These are phyloP conservation scores for Pleurotus ostreatus DNA, from an alignment of 768 basidiomycete genomes.

Conservation along the genomic window DNA sequence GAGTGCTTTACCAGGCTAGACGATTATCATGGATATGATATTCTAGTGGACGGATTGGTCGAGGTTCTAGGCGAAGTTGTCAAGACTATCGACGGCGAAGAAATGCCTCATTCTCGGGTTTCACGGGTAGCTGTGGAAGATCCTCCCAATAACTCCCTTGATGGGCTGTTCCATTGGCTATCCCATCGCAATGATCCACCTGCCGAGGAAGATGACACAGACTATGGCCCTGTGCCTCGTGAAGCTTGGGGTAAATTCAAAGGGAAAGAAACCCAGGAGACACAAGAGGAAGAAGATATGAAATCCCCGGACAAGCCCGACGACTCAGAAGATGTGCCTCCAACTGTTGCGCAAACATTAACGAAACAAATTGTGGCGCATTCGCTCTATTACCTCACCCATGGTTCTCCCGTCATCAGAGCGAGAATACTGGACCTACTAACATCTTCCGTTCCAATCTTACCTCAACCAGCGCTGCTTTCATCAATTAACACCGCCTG, in stretches of 20 bases:
- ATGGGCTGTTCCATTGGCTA: constrained; percentile 66
- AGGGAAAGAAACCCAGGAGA: constrained; percentile 17
- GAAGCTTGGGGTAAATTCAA: constrained; percentile 48
- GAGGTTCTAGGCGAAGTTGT: constrained; percentile 86
- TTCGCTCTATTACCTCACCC: constrained; percentile 87
- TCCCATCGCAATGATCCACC: constrained; percentile 35
- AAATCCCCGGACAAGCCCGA: constrained; percentile 35
- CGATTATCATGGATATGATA: constrained; percentile 90
- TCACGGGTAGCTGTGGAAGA: constrained; percentile 18
- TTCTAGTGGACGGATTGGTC: constrained; percentile 81
- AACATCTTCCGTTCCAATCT: constrained; percentile 66
- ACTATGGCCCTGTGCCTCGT: constrained; percentile 59
- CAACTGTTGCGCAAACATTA: constrained; percentile 70
- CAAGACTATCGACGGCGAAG: constrained; percentile 57
- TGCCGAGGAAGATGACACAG: constrained; percentile 35
- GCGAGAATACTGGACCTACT: constrained; percentile 78
- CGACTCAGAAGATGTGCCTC: constrained; percentile 31
- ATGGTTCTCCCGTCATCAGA: constrained; percentile 82
- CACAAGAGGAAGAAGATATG: constrained; percentile 17
- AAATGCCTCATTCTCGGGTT: constrained; percentile 2
- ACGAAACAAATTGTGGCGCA: constrained; percentile 85
- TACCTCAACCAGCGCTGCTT: constrained; percentile 70
- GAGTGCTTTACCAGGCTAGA: constrained; percentile 97
- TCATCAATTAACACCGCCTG: constrained; percentile 86
- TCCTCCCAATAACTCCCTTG: constrained; percentile 32